Percentiles rank a stretch among this genome's conserved stretches.
These are phyloP conservation scores for Macrolepiota fuliginosa DNA, from an alignment of 768 basidiomycete species.

Conservation along the genomic window DNA sequence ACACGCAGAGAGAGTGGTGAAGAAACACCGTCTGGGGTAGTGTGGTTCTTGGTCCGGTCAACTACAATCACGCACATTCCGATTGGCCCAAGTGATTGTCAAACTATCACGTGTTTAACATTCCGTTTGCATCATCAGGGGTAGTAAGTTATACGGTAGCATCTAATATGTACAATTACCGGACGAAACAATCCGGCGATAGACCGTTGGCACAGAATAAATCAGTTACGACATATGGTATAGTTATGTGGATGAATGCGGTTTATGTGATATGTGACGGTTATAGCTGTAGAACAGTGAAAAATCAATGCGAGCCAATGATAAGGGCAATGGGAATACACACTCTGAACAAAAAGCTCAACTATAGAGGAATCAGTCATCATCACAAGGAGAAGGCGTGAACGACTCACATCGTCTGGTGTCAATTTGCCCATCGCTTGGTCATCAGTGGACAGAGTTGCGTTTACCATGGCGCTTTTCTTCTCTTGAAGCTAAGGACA, in stretches of 20 bases:
- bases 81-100: neutral
- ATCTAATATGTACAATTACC: neutral
- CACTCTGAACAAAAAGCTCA: conserved; percentile 59
- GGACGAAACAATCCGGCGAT: too few relatives aligned
- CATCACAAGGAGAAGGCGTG: conserved; percentile 10
- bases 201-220: too few relatives aligned
- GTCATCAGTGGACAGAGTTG: conserved; percentile 79
- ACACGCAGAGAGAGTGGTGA: neutral
- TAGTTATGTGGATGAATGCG: neutral
- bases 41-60: neutral
- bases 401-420: conserved; percentile 64
- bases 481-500: conserved; percentile 81
- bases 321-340: conserved; percentile 18
- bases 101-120: neutral
- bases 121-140: too few relatives aligned
- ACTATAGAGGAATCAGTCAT: conserved; percentile 27
- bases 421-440: conserved; percentile 94
- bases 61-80: neutral
- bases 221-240: neutral
- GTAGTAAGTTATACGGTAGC: neutral
- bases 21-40: neutral
- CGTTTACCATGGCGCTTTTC: conserved; percentile 93
- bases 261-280: neutral
- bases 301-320: neutral
- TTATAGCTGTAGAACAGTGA: neutral